Evolutionary conservation across 768 basidiomycete genomes (phyloP).

Genomic region (Xerocomellus chrysenteron): DNA sequence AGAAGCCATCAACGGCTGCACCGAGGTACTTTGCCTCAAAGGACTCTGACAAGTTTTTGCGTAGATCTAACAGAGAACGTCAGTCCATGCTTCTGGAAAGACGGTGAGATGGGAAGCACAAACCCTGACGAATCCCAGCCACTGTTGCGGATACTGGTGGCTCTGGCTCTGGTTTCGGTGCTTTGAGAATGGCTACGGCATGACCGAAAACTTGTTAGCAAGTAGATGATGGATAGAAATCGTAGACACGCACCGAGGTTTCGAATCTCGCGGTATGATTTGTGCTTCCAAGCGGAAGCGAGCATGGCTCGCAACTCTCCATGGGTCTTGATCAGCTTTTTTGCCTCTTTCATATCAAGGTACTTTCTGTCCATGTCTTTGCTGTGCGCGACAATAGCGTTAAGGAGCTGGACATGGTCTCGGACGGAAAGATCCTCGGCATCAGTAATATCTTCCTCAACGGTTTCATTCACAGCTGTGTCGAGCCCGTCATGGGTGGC

Average conservation of each 20-base stretch:
- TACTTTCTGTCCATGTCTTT: background rate
- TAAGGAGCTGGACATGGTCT: background rate
- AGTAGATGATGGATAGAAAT: background rate
- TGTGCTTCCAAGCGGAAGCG: background rate
- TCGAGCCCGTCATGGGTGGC: background rate
- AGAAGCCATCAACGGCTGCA: conserved; percentile 14
- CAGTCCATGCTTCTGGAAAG: background rate
- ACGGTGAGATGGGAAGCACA: background rate
- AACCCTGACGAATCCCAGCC: background rate
- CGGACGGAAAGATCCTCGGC: too few relatives aligned
- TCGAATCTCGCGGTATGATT: conserved; percentile 6
- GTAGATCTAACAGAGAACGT: background rate
- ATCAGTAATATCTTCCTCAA: too few relatives aligned
- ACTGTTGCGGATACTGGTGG: too few relatives aligned
- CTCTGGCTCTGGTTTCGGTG: background rate
- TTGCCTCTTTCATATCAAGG: background rate
- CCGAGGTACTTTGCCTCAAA: background rate
- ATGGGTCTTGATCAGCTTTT: background rate
- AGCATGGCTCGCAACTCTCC: background rate
- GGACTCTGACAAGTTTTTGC: background rate
- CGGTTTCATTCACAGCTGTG: background rate
- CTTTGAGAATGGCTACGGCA: background rate
- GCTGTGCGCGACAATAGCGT: background rate
- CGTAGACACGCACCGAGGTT: background rate
- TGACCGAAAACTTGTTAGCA: background rate